Evolutionary conservation across 306 rosid genomes (phyloP).

Genomic region (Vigna trinervia): DNA sequence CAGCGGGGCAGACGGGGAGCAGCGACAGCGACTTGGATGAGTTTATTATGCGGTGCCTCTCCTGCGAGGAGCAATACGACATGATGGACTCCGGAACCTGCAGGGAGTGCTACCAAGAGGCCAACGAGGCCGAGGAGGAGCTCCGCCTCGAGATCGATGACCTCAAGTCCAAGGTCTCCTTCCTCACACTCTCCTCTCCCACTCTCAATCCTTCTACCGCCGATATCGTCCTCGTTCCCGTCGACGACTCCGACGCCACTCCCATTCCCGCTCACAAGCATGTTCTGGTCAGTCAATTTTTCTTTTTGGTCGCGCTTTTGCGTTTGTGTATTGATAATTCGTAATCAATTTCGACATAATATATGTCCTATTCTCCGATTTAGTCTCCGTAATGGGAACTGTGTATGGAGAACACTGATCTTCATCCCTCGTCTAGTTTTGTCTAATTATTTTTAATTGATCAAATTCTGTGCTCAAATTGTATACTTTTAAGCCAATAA

Average conservation of each 20-base stretch:
- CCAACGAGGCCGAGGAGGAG: conserved; percentile 78
- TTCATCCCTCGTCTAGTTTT: background rate
- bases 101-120: conserved; percentile 83
- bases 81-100: conserved; percentile 59
- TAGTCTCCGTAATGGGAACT: background rate
- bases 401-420: background rate
- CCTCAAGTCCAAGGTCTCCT: conserved; percentile 68
- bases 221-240: conserved; percentile 67
- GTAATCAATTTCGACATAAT: background rate
- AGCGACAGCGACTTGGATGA: background rate
- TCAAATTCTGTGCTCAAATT: background rate
- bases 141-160: conserved; percentile 81
- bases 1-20: background rate
- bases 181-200: conserved; percentile 56
- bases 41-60: background rate
- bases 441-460: background rate
- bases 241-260: conserved; percentile 38
- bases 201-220: conserved; percentile 39
- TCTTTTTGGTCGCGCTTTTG: background rate
- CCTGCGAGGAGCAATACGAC: background rate
- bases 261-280: conserved; percentile 79
- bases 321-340: background rate
- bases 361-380: background rate
- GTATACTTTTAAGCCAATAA: background rate
- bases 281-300: conserved; percentile 63